Evolutionary conservation across 2,329 filamentous ascomycete species (phyloP).

Genomic region (Tricladium varicosporioides): DNA sequence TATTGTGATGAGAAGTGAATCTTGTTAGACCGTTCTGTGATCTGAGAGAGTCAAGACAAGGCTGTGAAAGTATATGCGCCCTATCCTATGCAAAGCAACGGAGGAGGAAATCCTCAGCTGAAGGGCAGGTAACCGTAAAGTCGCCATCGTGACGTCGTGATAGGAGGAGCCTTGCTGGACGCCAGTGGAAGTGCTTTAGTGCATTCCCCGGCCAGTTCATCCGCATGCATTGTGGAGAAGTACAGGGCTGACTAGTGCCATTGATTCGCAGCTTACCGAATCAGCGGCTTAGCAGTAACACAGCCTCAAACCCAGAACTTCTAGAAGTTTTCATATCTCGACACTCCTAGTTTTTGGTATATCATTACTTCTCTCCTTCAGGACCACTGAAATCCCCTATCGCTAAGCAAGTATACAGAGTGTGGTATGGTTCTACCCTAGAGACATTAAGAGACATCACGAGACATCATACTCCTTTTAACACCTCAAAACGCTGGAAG

Average conservation of each 20-base stretch:
- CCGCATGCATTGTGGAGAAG: not conserved
- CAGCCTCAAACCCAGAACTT: not conserved
- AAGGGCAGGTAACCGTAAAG: not conserved
- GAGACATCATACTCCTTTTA: no score
- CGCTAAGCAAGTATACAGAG: no score
- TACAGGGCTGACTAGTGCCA: not conserved
- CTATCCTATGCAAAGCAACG: constrained; percentile 35
- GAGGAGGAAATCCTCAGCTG: constrained; percentile 18
- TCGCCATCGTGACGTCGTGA: not conserved
- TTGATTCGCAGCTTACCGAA: not conserved
- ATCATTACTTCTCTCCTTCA: no score
- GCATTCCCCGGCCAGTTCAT: no score
- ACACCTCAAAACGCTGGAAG: no score
- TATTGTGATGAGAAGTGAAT: not conserved
- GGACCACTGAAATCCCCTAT: no score
- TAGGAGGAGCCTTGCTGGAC: no score
- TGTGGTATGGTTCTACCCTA: no score
- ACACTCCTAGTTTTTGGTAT: no score
- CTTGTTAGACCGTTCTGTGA: not conserved
- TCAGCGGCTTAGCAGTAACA: not conserved
- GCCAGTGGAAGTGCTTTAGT: no score
- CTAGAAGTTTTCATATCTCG: not conserved
- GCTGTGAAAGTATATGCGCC: no score
- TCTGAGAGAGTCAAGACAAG: not conserved
- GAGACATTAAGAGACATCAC: no score